Evolutionary conservation across 169 alveolate species (phyloP), one percentile per base, ranked within the genome.

Genomic region (Plasmodium cynomolgi): DNA sequence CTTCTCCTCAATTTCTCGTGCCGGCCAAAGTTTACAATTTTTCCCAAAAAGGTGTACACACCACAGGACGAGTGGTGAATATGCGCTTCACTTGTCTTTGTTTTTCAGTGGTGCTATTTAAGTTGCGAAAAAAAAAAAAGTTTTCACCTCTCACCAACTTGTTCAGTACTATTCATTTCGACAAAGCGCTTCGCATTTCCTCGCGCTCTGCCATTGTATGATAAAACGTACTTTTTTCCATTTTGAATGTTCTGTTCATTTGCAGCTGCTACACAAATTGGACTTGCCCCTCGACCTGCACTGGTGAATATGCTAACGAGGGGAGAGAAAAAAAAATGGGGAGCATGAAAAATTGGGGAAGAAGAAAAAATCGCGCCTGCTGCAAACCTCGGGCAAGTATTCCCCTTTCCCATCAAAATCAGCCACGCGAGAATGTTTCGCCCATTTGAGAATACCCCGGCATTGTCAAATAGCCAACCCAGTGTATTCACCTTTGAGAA

Each of bases 51-150:
- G 34, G 37, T 15, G 8, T 56, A 58, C 90, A 41, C 75, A 82
- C 79, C 23, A 26, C 56, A 23, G 68, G 26, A 2, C 68, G 68
- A 79, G 31, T 47, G 56, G 39, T 79, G 73, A 17, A 79, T 62
- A 62, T 47, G 58, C 75, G 5, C 68, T 11, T 79, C 47, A 79
- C 31, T 41, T 82, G 90, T 58, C 81, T 82, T 82, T 82, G 44
- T 44, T 54, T 29, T 41, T n/a, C 71, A 56, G 90, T 56, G 39
- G 31, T 82, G 39, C 41, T 56, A 82, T 31, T 47, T 9, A 8
- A 41, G 50, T 41, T 41, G 34, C 37, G 26, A 44, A 80, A 31
- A 80, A 44, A 39, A 81, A 26, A 54, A 31, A n/a, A 56, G 13
- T 23, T 37, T 81, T 81, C 34, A 26, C 58, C 39, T 81, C 26